phyloP scores from a whole-genome alignment of 2,329 filamentous ascomycete species.

The Calonectria montana region DNA sequence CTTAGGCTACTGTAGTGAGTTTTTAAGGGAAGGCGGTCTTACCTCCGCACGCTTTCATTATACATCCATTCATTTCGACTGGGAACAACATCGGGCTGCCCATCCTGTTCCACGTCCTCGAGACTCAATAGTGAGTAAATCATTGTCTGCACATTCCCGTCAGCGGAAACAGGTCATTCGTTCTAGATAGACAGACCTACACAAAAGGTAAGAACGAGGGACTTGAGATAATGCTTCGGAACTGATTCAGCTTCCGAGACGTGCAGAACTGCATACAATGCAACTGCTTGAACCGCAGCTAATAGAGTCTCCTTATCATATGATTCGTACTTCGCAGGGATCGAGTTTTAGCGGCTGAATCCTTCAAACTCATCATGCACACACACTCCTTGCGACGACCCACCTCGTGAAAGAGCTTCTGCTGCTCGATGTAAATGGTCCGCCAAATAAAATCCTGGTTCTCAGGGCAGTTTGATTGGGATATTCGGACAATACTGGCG shows the following conservation, averaged over 20 bases:
- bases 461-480: background rate
- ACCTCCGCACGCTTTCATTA: background rate
- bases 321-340: background rate
- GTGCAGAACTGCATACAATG: background rate
- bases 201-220: background rate
- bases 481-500: background rate
- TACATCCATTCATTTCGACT: background rate
- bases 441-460: background rate
- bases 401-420: background rate
- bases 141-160: background rate
- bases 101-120: background rate
- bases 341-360: background rate
- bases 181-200: background rate
- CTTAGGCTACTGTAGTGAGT: background rate
- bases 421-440: background rate
- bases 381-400: background rate
- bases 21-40: background rate
- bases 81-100: background rate
- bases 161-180: background rate
- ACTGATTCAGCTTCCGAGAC: background rate
- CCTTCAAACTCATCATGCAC: background rate
- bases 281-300: background rate
- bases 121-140: background rate
- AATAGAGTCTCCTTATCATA: background rate
- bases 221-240: background rate